Evolutionary conservation across 768 basidiomycete species (phyloP).

Genomic region (Krasilnikovozyma curviuscula): DNA sequence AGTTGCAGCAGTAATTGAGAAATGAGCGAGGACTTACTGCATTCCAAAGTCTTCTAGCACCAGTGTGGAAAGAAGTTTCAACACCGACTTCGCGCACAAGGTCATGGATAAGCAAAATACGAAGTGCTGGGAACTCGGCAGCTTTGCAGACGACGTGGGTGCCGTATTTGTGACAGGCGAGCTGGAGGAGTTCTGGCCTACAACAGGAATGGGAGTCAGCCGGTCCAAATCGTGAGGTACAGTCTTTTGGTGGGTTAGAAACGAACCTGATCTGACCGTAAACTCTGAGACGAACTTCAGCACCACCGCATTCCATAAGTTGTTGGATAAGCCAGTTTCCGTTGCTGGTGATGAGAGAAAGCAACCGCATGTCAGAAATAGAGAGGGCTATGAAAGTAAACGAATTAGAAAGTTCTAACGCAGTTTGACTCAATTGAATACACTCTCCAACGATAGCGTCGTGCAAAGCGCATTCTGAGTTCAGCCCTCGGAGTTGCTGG

Average conservation of each 20-base stretch:
- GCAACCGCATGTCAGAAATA: background rate
- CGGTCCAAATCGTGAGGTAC: background rate
- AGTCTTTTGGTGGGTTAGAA: background rate
- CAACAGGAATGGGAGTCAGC: background rate
- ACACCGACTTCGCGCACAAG: slow-evolving; percentile 19
- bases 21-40: slow-evolving; percentile 19
- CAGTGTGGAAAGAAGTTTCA: slow-evolving; percentile 21
- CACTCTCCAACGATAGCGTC: slow-evolving; percentile 9
- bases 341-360: slow-evolving; percentile 13
- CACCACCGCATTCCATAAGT: slow-evolving; percentile 18
- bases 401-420: background rate
- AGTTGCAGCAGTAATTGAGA: too few relatives aligned
- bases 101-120: slow-evolving; percentile 20
- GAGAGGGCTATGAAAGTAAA: background rate
- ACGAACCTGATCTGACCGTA: slow-evolving; percentile 19
- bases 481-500: slow-evolving; percentile 9
- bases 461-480: slow-evolving; percentile 7
- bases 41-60: slow-evolving; percentile 22
- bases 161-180: slow-evolving; percentile 23
- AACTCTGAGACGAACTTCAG: slow-evolving; percentile 17
- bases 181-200: slow-evolving; percentile 19
- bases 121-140: slow-evolving; percentile 18
- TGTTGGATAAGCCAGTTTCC: slow-evolving; percentile 26
- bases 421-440: slow-evolving; percentile 8
- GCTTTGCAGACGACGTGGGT: slow-evolving; percentile 24